These are phyloP conservation scores for Sordariomycetes sp. DNA, from an alignment of 2,329 filamentous ascomycete species.

Conservation along the genomic window DNA sequence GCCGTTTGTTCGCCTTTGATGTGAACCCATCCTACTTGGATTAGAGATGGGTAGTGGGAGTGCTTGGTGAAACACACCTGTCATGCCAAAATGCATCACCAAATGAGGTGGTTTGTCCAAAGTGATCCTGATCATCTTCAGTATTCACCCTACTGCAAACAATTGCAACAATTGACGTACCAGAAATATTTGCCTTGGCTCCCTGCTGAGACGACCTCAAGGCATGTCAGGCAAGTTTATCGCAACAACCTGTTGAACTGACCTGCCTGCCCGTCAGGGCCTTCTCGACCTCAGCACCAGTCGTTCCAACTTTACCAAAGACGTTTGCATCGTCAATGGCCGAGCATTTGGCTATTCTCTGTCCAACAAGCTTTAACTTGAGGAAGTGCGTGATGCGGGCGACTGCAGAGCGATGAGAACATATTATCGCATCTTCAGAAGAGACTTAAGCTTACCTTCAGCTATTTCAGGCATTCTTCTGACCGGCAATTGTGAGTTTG, in stretches of 20 bases:
- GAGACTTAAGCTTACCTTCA: conserved; percentile 31
- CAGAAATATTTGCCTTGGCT: conserved; percentile 98
- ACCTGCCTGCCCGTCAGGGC: conserved; percentile 66
- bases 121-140: conserved; percentile 20
- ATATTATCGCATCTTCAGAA: neutral
- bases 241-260: neutral
- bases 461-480: conserved; percentile 52
- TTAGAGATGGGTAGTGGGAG: no score
- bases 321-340: conserved; percentile 75
- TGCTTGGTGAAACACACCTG: conserved; percentile 35
- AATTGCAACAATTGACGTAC: conserved; percentile 22
- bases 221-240: neutral
- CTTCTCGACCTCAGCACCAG: conserved; percentile 62
- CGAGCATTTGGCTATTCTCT: conserved; percentile 60
- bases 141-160: neutral
- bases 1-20: conserved; percentile 70
- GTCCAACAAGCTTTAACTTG: conserved; percentile 73
- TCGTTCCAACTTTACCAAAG: conserved; percentile 85
- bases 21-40: conserved; percentile 77
- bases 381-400: conserved; percentile 82
- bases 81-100: conserved; percentile 81
- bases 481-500: neutral
- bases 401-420: conserved; percentile 34
- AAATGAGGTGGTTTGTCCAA: conserved; percentile 74
- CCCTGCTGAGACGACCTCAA: conserved; percentile 51